Evolutionary conservation across 805 yeast genomes (phyloP).

Genomic region (Phaffomyces antillensis): DNA sequence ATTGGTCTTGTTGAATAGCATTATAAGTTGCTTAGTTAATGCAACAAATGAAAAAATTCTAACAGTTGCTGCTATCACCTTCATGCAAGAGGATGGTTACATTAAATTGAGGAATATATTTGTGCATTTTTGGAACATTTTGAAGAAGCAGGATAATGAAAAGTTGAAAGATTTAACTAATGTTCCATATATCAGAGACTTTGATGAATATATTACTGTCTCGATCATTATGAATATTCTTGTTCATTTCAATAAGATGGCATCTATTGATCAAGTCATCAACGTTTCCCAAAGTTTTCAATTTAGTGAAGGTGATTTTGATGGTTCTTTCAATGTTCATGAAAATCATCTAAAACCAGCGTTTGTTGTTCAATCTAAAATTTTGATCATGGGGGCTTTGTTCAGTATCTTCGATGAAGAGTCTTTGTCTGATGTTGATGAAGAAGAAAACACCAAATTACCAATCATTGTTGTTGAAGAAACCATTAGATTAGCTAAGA

Average conservation of each 20-base stretch:
- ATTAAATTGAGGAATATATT: constrained; percentile 24
- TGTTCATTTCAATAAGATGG: constrained; percentile 38
- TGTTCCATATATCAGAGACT: constrained; percentile 29
- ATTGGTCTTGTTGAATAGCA: constrained; percentile 31
- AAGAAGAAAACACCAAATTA: constrained; percentile 16
- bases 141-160: constrained; percentile 18
- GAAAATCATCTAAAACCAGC: constrained; percentile 16
- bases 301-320: constrained; percentile 32
- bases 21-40: constrained; percentile 28
- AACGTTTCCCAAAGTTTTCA: constrained; percentile 28
- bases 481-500: constrained; percentile 36
- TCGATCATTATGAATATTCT: constrained; percentile 38
- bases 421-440: constrained; percentile 20
- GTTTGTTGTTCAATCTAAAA: constrained; percentile 34
- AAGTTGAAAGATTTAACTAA: constrained; percentile 28
- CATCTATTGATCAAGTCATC: constrained; percentile 28
- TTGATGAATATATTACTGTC: constrained; percentile 29
- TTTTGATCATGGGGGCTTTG: constrained; percentile 34
- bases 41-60: constrained; percentile 27
- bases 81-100: constrained; percentile 47
- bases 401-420: constrained; percentile 25
- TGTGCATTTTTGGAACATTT: constrained; percentile 22
- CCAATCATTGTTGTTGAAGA: constrained; percentile 39
- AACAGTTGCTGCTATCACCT: constrained; percentile 36
- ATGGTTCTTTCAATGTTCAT: constrained; percentile 13